Conservation (phyloP, 129 eudicot species). For the Centrapalus pauciflorus region DNA sequence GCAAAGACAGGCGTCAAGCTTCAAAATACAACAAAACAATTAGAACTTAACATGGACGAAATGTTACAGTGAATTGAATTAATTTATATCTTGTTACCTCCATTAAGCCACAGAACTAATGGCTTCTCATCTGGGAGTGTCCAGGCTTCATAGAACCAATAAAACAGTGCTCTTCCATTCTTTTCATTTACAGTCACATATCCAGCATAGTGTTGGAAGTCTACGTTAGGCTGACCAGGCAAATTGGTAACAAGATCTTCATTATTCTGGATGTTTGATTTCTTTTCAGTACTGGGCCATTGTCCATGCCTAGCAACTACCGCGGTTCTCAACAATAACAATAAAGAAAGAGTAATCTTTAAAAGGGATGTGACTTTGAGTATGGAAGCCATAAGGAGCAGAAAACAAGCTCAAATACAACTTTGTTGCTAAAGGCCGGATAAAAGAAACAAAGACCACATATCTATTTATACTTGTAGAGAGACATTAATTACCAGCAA, state of each 20-base stretch:
- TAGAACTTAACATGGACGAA: neutral
- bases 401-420: conserved; percentile 25
- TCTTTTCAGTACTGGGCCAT: conserved; percentile 33
- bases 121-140: conserved; percentile 66
- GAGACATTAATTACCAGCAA: conserved; percentile 1
- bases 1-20: neutral
- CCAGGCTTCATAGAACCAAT: conserved; percentile 87
- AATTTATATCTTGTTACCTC: conserved; percentile 48
- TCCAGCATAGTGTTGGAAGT: conserved; percentile 76
- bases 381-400: conserved; percentile 42
- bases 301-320: conserved; percentile 49
- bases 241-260: conserved; percentile 61
- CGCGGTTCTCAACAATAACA: conserved; percentile 24
- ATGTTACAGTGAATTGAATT: neutral
- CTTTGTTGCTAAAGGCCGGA: conserved; percentile 28
- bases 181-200: conserved; percentile 68
- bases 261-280: conserved; percentile 20
- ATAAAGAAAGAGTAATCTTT: conserved; percentile 21
- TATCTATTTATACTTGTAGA: conserved; percentile 51
- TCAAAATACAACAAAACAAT: neutral
- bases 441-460: conserved; percentile 44
- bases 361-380: conserved; percentile 26
- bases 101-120: conserved; percentile 85
- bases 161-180: conserved; percentile 71
- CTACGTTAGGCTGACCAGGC: conserved; percentile 65